These are phyloP conservation scores for Zymoseptoria crescenta DNA, from an alignment of 2,329 filamentous ascomycete species.

Conservation along the genomic window DNA sequence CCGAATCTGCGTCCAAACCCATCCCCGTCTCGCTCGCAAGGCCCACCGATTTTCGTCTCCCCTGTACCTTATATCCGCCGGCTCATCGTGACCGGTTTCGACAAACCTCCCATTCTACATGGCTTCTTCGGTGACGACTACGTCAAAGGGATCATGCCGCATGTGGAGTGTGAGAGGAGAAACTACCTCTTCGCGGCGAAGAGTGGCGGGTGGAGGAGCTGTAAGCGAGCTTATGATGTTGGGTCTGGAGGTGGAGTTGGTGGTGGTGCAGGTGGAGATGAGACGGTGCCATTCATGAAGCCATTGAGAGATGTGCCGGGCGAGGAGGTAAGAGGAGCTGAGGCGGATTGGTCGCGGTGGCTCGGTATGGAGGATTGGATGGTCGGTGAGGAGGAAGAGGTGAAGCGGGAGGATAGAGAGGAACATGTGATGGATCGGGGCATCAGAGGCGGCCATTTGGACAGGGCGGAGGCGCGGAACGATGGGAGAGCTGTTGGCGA, in stretches of 20 bases:
- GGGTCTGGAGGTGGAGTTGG: constrained; percentile 15
- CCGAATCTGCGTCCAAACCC: constrained; percentile 1
- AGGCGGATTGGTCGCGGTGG: constrained; percentile 88
- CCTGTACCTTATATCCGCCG: constrained; percentile 85
- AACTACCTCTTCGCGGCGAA: constrained; percentile 97
- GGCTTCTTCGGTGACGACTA: constrained; percentile 97
- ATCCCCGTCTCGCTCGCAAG: constrained; percentile 4
- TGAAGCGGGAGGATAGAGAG: not conserved
- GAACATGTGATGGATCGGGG: not conserved
- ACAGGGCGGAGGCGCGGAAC: not conserved
- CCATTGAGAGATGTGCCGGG: constrained; percentile 66
- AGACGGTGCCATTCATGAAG: constrained; percentile 78
- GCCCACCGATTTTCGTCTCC: constrained; percentile 42
- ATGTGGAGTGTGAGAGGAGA: constrained; percentile 81
- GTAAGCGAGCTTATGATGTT: constrained; percentile 89
- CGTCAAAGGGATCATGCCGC: constrained; percentile 65
- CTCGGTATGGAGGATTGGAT: constrained; percentile 98
- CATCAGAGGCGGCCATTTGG: not conserved
- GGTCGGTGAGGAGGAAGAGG: constrained; percentile 51
- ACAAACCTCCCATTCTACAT: constrained; percentile 76
- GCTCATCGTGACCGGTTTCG: constrained; percentile 84
- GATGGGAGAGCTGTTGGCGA: not conserved
- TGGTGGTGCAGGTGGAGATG: constrained; percentile 57
- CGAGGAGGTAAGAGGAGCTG: constrained; percentile 73
- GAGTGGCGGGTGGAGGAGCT: constrained; percentile 78